These are phyloP conservation scores for Fusarium phyllophilum DNA, from an alignment of 2,329 filamentous ascomycete genomes.

Conservation along the genomic window DNA sequence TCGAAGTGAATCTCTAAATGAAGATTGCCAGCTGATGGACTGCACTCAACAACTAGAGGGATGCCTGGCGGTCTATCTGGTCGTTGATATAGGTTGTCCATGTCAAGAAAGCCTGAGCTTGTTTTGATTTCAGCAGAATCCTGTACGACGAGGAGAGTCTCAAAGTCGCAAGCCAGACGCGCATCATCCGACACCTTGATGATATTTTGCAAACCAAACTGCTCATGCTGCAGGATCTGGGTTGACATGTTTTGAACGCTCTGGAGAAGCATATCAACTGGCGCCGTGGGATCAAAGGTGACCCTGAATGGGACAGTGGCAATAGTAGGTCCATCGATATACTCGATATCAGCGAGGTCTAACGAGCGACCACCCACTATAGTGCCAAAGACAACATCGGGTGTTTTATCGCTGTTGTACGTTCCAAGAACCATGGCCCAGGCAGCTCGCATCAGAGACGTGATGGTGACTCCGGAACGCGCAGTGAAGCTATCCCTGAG, in stretches of 20 bases:
- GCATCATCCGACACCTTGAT: neutral
- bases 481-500: neutral
- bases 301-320: neutral
- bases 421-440: neutral
- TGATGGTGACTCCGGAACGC: neutral
- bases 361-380: neutral
- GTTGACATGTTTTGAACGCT: neutral
- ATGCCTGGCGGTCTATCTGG: neutral
- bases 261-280: neutral
- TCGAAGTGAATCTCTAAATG: neutral
- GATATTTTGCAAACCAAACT: neutral
- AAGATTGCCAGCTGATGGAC: neutral
- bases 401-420: neutral
- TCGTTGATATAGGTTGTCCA: neutral
- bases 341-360: neutral
- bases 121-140: neutral
- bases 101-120: neutral
- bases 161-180: neutral
- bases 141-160: neutral
- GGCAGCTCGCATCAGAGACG: neutral
- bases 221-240: neutral
- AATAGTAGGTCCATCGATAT: neutral
- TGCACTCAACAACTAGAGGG: neutral
- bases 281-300: neutral
- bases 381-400: neutral